Evolutionary conservation across 352 stramenopile species (phyloP), one percentile per base, ranked within the genome.

Genomic region (Salisapilia sapeloensis): DNA sequence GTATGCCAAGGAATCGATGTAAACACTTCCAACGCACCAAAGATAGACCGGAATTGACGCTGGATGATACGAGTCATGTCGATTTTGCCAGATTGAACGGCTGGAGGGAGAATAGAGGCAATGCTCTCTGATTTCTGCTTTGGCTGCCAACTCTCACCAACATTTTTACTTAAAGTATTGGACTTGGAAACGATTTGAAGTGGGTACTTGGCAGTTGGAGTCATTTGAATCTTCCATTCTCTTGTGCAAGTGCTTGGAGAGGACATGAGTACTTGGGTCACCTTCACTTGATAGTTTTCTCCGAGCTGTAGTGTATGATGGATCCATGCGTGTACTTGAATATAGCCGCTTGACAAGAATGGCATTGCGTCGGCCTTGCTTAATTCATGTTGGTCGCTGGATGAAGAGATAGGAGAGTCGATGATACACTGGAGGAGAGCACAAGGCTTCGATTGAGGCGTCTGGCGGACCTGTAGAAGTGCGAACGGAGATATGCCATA

Each of bases 241-340:
- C 29, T 11, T 59, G 40, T 7, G 54, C 45, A 5, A 48, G 13
- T 4, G 10, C 19, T 42, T 15, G 46, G 29, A 16, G 53, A 19
- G 29, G 44, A 29, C 29, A 24, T 36, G 14, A 45, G 19, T 14
- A 23, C 5, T 36, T 12, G 26, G 39, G 15, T 36, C 5, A 46
- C 21, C 17, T 5, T 22, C 11, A 44, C 21, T 10, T 10, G 6
- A 11, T 9, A 28, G 14, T 39, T 50, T 6, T 60, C 41, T 4
- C n/a, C 15, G 2, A 53, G 21, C 1, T 15, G 21, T 1, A 65
- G 40, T 8, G 31, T 30, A 4, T 76, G 40, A 18, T 79, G 29
- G 4, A 59, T 48, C 69, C 65, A 85, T 22, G 65, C 32, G 35
- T 53, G 53, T 15, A 81, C 20, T 29, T 78, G 60, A 33, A 76